These are phyloP conservation scores for Xylona heveae DNA, from an alignment of 495 filamentous ascomycete genomes.

Conservation along the genomic window DNA sequence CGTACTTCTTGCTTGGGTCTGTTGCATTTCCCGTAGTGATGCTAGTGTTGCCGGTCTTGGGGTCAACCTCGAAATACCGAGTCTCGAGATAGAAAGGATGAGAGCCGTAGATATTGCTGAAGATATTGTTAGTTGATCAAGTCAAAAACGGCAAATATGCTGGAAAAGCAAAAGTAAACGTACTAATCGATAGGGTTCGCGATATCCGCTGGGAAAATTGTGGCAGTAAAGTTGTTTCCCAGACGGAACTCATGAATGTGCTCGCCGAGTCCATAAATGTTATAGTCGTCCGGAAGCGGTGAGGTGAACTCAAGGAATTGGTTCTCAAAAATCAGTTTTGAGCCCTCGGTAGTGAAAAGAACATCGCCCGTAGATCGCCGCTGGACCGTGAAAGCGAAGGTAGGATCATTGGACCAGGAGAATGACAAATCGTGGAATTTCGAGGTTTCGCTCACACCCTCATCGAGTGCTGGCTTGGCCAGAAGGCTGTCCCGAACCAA, in stretches of 20 bases:
- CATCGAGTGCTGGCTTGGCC: constrained; percentile 26
- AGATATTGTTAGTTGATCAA: neutral
- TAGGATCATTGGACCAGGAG: constrained; percentile 34
- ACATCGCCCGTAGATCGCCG: constrained; percentile 33
- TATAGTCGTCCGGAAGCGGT: constrained; percentile 34
- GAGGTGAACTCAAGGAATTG: constrained; percentile 44
- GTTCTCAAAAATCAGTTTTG: constrained; percentile 35
- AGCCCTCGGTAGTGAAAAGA: constrained; percentile 33
- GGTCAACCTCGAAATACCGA: constrained; percentile 35
- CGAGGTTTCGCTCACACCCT: constrained; percentile 13
- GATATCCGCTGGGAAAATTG: constrained; percentile 51
- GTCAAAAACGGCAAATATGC: too few relatives aligned
- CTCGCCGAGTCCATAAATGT: constrained; percentile 42
- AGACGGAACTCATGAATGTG: constrained; percentile 35
- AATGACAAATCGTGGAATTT: constrained; percentile 30
- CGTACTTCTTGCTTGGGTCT: constrained; percentile 31
- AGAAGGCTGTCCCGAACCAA: constrained; percentile 41
- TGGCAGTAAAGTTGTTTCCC: constrained; percentile 36
- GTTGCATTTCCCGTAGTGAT: constrained; percentile 32
- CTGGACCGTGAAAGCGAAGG: constrained; percentile 35
- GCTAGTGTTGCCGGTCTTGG: constrained; percentile 24
- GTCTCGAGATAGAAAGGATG: constrained; percentile 46
- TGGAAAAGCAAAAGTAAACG: constrained; percentile 1
- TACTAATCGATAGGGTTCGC: constrained; percentile 34
- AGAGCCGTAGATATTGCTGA: constrained; percentile 35